Conservation (phyloP, 257 asterid genomes). For the Solanum rostratum region DNA sequence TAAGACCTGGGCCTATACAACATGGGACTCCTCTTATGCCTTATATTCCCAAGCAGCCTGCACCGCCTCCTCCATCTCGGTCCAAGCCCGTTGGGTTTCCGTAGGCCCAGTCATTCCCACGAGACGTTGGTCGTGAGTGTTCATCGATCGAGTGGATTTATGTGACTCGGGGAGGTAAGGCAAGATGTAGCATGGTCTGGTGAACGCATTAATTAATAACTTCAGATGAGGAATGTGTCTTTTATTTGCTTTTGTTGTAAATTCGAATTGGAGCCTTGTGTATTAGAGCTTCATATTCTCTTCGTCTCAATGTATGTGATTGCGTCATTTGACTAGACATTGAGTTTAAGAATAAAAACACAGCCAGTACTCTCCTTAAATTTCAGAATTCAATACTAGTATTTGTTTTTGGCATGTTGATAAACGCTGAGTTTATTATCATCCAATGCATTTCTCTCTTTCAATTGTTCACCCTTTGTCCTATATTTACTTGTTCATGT, state of each 20-base stretch:
- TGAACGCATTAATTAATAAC: neutral
- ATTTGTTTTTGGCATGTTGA: neutral
- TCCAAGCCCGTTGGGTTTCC: neutral
- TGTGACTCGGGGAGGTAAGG: neutral
- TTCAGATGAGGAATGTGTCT: neutral
- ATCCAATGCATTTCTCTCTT: neutral
- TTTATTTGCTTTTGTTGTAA: neutral
- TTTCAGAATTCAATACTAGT: neutral
- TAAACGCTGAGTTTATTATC: neutral
- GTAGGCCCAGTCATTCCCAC: neutral
- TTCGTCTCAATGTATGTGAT: neutral
- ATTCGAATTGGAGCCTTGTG: neutral
- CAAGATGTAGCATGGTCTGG: neutral
- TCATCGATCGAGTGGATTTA: too few species aligned
- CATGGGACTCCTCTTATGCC: conserved; percentile 88
- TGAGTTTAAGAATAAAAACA: neutral
- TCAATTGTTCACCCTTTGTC: too few species aligned
- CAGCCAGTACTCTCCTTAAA: too few species aligned
- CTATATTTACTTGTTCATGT: too few species aligned
- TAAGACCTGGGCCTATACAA: conserved; percentile 67
- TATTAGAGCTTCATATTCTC: neutral
- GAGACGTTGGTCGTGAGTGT: neutral
- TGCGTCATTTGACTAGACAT: neutral
- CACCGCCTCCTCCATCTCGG: conserved; percentile 40
- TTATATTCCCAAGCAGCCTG: conserved; percentile 47